A percentile compares a stretch with the other conserved stretches of the same genome.
Evolutionary conservation across 306 rosid genomes (phyloP).

Genomic region (Citrullus mucosospermus): DNA sequence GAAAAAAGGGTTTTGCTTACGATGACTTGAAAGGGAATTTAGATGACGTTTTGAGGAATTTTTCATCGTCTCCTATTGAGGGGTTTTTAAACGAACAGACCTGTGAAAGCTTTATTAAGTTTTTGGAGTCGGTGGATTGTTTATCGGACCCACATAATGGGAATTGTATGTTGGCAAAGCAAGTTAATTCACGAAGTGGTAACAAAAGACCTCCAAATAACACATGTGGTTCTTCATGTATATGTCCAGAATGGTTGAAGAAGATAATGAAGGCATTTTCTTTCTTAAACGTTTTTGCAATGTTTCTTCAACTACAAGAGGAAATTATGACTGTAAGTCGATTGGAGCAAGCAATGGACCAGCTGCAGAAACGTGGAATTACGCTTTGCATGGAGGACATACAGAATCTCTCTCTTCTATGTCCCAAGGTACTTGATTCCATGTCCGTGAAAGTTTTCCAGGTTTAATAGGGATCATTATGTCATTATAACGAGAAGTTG

Average conservation of each 20-base stretch:
- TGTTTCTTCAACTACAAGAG: conserved; percentile 38
- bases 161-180: conserved; percentile 46
- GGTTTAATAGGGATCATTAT: neutral
- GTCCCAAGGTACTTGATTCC: conserved; percentile 50
- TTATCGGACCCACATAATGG: conserved; percentile 44
- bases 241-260: conserved; percentile 86
- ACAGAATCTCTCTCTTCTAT: conserved; percentile 47
- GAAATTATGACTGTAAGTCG: conserved; percentile 16
- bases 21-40: conserved; percentile 37
- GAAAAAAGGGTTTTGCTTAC: conserved; percentile 13
- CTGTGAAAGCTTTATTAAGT: conserved; percentile 28
- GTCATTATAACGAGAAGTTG: neutral
- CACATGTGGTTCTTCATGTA: conserved; percentile 26
- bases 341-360: conserved; percentile 43
- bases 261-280: conserved; percentile 51
- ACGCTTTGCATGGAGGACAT: conserved; percentile 38
- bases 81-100: conserved; percentile 27
- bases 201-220: conserved; percentile 7
- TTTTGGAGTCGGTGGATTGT: conserved; percentile 55
- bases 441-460: neutral
- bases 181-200: conserved; percentile 19
- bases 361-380: conserved; percentile 42
- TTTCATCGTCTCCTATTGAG: conserved; percentile 16
- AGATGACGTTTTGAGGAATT: conserved; percentile 36
- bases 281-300: conserved; percentile 53